phyloP scores from a whole-genome alignment of 345 rosid species.

The Eutrema heterophyllum region DNA sequence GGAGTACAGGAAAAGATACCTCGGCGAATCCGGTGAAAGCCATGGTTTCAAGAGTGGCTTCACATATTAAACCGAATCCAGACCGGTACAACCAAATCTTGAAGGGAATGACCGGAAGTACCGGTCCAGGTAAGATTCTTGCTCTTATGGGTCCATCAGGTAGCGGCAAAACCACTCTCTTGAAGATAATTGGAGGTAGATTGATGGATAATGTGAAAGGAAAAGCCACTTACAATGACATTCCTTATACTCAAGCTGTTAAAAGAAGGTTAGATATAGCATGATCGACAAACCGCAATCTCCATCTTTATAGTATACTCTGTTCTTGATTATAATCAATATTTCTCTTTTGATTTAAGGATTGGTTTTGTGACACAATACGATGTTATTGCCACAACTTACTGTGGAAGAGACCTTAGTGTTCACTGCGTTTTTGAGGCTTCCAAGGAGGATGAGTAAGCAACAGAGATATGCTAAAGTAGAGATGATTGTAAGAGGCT shows the following conservation, averaged over 20 bases:
- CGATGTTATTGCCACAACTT: too few relatives aligned
- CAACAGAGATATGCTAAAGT: neutral
- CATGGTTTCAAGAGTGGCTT: neutral
- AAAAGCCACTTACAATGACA: too few relatives aligned
- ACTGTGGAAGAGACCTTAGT: neutral
- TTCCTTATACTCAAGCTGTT: too few relatives aligned
- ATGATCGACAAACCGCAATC: neutral
- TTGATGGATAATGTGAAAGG: neutral
- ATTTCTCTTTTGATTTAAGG: neutral
- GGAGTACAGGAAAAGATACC: neutral
- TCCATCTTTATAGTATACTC: neutral
- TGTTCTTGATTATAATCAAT: neutral
- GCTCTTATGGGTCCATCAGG: neutral
- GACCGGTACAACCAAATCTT: neutral
- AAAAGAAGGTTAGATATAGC: too few relatives aligned
- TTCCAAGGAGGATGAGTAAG: neutral
- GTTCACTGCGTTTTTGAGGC: neutral
- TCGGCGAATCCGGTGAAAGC: neutral
- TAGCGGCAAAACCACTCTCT: neutral
- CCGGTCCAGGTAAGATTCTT: neutral
- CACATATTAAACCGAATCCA: neutral
- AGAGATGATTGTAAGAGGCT: neutral
- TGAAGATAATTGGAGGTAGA: neutral
- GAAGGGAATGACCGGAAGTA: neutral
- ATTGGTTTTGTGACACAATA: neutral